These are phyloP conservation scores for Xerocomus amazonicus DNA, from an alignment of 1,284 basidiomycete species.

Conservation along the genomic window DNA sequence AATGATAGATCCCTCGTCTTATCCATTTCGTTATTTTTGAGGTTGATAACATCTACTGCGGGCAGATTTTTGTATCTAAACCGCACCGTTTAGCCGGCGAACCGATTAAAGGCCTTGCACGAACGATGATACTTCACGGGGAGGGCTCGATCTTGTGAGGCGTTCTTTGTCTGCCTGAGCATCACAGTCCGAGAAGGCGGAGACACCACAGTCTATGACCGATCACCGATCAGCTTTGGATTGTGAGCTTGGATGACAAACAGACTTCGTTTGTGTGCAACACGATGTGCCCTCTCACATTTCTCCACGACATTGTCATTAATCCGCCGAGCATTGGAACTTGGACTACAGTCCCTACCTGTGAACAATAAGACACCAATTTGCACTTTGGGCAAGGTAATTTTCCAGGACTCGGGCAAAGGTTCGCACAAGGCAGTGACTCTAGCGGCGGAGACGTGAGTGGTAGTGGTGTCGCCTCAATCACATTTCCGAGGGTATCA, in stretches of 20 bases:
- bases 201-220: conserved; percentile 17
- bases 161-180: neutral
- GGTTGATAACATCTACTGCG: conserved; percentile 39
- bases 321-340: neutral
- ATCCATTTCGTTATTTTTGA: conserved; percentile 36
- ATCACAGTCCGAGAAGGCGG: neutral
- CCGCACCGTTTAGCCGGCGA: neutral
- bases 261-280: conserved; percentile 19
- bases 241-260: neutral
- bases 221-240: conserved; percentile 1
- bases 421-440: conserved; percentile 21
- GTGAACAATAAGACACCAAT: conserved; percentile 40
- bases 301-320: conserved; percentile 12
- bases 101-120: neutral
- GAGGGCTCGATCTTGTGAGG: neutral
- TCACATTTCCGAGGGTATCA: conserved; percentile 13
- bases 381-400: conserved; percentile 34
- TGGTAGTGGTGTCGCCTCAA: conserved; percentile 13
- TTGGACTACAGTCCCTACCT: conserved; percentile 15
- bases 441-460: conserved; percentile 20
- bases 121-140: conserved; percentile 14
- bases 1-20: conserved; percentile 36
- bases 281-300: conserved; percentile 19
- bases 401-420: conserved; percentile 26
- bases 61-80: conserved; percentile 11